Evolutionary conservation across 768 basidiomycete species (phyloP), one percentile per base, ranked within the genome.

Genomic region (Boletus huronensis): DNA sequence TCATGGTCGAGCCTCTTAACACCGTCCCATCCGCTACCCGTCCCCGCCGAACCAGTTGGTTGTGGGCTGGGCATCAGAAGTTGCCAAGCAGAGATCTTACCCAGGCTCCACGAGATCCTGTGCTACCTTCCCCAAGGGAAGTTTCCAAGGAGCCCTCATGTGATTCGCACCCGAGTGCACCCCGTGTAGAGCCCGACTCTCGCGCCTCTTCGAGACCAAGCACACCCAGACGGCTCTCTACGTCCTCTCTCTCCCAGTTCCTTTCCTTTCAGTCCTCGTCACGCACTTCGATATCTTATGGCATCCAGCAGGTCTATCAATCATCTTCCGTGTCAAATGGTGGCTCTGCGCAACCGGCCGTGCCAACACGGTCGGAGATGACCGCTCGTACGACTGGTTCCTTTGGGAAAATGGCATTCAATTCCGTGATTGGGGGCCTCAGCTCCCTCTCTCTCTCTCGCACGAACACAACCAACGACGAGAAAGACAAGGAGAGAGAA

Each of bases 371-470:
- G 6, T 64, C 75, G 2, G 78, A 80, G 23, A 58, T 69, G 10
- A 55, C 68, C 9, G 54, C 64, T 63, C 75, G 70, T 59, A 59
- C 63, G 14, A 66, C 73, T 11, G 79, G 79, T 35, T 80, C 84
- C 0, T 87, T 88, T 64, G 76, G 81, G 51, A 83, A 81, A 60
- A 80, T 78, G 71, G 80, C 87, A 0, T 75, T 91, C 53, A 83
- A 80, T 58, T 77, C 75, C 31, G 84, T 90, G 83, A 85, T 90
- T 73, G 83, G 82, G 35, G 82, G 83, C 1, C 75, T 88, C 31
- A 83, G 86, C 34, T 78, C 81, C 8, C 78, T 90, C 3, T 79
- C 84, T 2, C 77, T 90, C 53, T 73, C 82, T 3, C 80, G 87
- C 48, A 78, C 79, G 0, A 76, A 56, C 62, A 77, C 81, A 26